Conservation (phyloP, 441 rosid species). For the Bruguiera hainesii region DNA sequence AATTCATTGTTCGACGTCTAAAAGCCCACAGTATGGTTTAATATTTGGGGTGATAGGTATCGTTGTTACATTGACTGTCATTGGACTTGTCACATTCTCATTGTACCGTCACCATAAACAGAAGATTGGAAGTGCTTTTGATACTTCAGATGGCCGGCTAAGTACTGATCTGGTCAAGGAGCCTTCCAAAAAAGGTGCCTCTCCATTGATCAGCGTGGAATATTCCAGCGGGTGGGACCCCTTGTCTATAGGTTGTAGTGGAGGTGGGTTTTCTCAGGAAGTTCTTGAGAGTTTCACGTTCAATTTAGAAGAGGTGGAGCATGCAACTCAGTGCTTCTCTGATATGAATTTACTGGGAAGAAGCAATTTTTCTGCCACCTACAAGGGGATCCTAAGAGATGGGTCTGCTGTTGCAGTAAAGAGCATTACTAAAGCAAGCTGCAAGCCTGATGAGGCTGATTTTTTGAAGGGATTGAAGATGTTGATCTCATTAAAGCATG, state of each 20-base stretch:
- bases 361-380: slow-evolving; percentile 66
- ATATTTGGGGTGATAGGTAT: slow-evolving; percentile 47
- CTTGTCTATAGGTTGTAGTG: slow-evolving; percentile 51
- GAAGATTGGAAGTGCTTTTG: slow-evolving; percentile 63
- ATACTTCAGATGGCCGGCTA: slow-evolving; percentile 51
- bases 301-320: slow-evolving; percentile 87
- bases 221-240: slow-evolving; percentile 97
- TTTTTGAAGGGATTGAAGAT: slow-evolving; percentile 80
- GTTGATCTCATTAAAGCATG: slow-evolving; percentile 70
- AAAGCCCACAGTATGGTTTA: slow-evolving; percentile 32
- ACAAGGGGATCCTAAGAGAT: slow-evolving; percentile 76
- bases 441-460: slow-evolving; percentile 80
- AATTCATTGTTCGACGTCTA: slow-evolving; percentile 40
- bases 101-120: slow-evolving; percentile 71
- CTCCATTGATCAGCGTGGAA: slow-evolving; percentile 80
- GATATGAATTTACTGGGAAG: slow-evolving; percentile 66
- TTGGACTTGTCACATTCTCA: slow-evolving; percentile 41
- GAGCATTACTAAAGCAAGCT: slow-evolving; percentile 74
- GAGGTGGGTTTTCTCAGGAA: slow-evolving; percentile 59
- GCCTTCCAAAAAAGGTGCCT: slow-evolving; percentile 53
- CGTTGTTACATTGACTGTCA: slow-evolving; percentile 35
- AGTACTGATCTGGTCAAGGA: slow-evolving; percentile 76
- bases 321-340: slow-evolving; percentile 87
- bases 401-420: slow-evolving; percentile 68
- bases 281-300: slow-evolving; percentile 73